Evolutionary conservation across 2,329 filamentous ascomycete genomes (phyloP).

Genomic region (Intubia oerlemansii): DNA sequence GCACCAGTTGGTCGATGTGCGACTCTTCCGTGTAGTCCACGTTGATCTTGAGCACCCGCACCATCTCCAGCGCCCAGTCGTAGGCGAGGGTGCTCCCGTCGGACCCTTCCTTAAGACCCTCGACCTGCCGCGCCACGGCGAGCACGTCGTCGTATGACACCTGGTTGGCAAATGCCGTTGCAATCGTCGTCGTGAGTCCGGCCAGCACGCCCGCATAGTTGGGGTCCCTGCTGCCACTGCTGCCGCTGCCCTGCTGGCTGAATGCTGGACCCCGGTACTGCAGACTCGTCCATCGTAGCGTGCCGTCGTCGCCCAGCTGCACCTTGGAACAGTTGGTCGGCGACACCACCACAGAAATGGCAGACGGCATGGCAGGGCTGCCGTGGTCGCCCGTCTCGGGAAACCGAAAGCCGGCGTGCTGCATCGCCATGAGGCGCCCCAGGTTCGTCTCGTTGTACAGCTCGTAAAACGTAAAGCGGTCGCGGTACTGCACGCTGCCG

Average conservation of each 20-base stretch:
- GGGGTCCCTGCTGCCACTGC: too few relatives aligned
- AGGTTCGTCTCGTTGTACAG: constrained; percentile 40
- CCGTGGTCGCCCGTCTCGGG: constrained; percentile 29
- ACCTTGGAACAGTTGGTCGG: constrained; percentile 37
- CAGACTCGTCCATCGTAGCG: constrained; percentile 35
- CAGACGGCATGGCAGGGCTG: too few relatives aligned
- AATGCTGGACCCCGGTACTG: constrained; percentile 27
- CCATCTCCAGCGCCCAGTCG: constrained; percentile 43
- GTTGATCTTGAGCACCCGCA: constrained; percentile 46
- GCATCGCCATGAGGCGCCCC: constrained; percentile 44
- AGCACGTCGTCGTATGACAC: constrained; percentile 50
- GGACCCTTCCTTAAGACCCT: too few relatives aligned
- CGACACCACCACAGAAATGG: too few relatives aligned
- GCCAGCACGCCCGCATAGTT: constrained; percentile 37
- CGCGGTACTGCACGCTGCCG: constrained; percentile 60
- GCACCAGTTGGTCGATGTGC: constrained; percentile 48
- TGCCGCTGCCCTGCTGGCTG: too few relatives aligned
- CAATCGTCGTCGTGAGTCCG: constrained; percentile 31
- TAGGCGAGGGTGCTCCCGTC: constrained; percentile 33
- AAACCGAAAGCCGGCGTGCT: constrained; percentile 62
- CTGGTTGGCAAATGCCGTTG: constrained; percentile 22
- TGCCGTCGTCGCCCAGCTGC: constrained; percentile 35
- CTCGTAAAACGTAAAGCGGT: constrained; percentile 50
- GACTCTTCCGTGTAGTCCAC: constrained; percentile 68
- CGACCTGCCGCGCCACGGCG: constrained; percentile 39